Base-by-base conservation (phyloP, 2,329 filamentous ascomycete species). In the Venturia nashicola region DNA sequence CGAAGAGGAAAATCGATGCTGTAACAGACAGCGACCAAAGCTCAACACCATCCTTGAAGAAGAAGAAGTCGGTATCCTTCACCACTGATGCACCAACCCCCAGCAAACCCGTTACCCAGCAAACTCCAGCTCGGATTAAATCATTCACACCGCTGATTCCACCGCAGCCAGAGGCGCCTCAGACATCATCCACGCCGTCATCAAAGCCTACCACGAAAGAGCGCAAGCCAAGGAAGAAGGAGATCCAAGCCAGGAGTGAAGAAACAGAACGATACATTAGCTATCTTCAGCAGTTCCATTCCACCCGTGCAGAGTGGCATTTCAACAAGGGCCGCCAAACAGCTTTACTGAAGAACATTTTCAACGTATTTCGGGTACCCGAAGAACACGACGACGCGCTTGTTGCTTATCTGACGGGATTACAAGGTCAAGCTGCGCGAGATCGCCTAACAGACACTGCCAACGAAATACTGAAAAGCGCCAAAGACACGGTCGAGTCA, bases 261-360 rank as follows among this genome's bases (percentile, higher is more conserved):
- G 40, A 70, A 67, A 54, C 68, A 68, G 64, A 57, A 39, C 43
- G 43, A 16, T 87, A 91, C 65, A 80, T 95, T 18, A 80, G 84
- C 62, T 97, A 97, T 73, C 82, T 97, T 55, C 81, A 81, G 59
- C 85, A 87, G 72, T 96, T 91, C 81, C 81, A 89, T 75, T 82
- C 82, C 64, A 82, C 86, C 66, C 86, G 86, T 65, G 78, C 82
- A 11, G 80, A 80, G 69, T 97, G 93, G 93, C 97, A 96, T 75
- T 97, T 97, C 79, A 96, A 95, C 79, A 97, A 97, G 78, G 92
- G 91, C 69, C 86, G 91, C 72, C 92, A 97, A 75, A 90, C 87
- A 63, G 85, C 90, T 69, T 80, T 97, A 14, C 83, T 97, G 72
- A 93, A 94, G 74, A 86, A 95, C 77, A 77, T 89, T 57, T 90